Percentiles rank a stretch among this genome's conserved stretches.
These are phyloP conservation scores for Saprolegnia parasitica DNA, from an alignment of 352 stramenopile genomes.

Conservation along the genomic window DNA sequence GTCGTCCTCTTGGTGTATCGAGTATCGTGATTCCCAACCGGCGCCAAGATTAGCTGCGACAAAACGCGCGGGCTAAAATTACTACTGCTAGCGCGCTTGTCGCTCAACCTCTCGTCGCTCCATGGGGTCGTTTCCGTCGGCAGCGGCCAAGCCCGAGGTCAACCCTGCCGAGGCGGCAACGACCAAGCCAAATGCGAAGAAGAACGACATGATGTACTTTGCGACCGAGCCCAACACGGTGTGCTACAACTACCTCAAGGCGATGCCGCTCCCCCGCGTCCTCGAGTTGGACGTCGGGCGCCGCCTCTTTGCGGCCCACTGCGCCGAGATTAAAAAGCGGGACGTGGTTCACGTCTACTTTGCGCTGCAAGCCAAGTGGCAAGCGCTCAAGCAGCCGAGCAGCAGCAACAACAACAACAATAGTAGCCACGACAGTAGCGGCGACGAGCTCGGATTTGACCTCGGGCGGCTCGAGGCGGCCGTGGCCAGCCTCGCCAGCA, in stretches of 20 bases:
- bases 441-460: no score
- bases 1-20: no score
- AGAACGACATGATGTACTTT: background rate
- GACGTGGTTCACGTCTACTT: slow-evolving; percentile 9
- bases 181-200: background rate
- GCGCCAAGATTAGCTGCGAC: no score
- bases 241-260: slow-evolving; percentile 11
- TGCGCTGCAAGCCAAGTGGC: slow-evolving; percentile 7
- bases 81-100: no score
- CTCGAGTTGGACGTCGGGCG: background rate
- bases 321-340: background rate
- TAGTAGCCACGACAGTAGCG: no score
- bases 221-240: background rate
- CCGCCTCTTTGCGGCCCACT: background rate
- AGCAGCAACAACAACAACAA: background rate
- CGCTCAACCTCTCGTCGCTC: background rate
- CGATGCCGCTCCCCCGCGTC: slow-evolving; percentile 5
- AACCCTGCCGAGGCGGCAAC: background rate
- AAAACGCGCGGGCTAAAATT: no score
- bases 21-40: no score
- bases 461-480: background rate
- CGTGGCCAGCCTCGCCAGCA: background rate
- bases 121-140: slow-evolving; percentile 25
- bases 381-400: background rate
- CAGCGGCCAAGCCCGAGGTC: background rate